These are phyloP conservation scores for Aspergillus carbonarius DNA, from an alignment of 2,329 filamentous ascomycete genomes.

Conservation along the genomic window DNA sequence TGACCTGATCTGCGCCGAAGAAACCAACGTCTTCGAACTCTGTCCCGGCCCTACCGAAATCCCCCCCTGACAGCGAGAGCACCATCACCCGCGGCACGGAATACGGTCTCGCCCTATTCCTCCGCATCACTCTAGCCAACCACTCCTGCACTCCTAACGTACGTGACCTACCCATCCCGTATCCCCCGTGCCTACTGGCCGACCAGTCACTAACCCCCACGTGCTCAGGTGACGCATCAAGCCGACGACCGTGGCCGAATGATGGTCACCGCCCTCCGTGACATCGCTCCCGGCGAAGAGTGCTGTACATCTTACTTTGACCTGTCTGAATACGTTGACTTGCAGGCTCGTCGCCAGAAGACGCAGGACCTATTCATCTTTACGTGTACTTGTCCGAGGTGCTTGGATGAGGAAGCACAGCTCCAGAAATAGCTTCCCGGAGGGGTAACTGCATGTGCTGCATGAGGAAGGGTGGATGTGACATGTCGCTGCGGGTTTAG, in stretches of 20 bases:
- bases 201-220: not conserved
- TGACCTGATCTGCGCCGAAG: not conserved
- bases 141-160: conserved; percentile 9
- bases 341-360: not conserved
- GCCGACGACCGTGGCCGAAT: conserved; percentile 1
- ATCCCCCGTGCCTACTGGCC: not conserved
- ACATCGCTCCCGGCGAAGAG: conserved; percentile 2
- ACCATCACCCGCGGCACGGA: not conserved
- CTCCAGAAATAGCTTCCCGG: not conserved
- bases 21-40: not conserved
- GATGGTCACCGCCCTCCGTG: not conserved
- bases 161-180: not conserved
- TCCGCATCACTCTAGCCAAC: not conserved
- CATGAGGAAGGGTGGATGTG: no score
- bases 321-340: not conserved
- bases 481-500: no score
- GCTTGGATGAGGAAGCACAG: not conserved
- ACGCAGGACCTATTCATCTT: not conserved
- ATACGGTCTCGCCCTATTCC: not conserved
- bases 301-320: conserved; percentile 4
- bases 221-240: not conserved
- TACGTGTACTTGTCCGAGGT: not conserved
- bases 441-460: no score
- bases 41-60: not conserved
- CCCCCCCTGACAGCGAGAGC: not conserved